Evolutionary conservation across 352 stramenopile genomes (phyloP).

Genomic region (Thalassiosira hispida): DNA sequence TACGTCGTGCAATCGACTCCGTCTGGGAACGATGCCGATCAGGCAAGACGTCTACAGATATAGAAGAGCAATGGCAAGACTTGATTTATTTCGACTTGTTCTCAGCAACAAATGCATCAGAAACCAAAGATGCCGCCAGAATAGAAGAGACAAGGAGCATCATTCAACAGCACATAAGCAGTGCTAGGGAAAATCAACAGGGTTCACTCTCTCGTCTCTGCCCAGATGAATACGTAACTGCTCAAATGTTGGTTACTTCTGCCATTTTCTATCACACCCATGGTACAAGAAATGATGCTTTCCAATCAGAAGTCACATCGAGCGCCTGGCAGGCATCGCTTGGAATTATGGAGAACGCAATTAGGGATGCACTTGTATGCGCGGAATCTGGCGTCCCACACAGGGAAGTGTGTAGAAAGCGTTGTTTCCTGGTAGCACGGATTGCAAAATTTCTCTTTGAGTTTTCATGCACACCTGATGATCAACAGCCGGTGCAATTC

Average conservation of each 20-base stretch:
- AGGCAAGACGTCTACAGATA: constrained; percentile 26
- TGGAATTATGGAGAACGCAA: constrained; percentile 76
- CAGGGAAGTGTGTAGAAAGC: constrained; percentile 38
- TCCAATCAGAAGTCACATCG: constrained; percentile 27
- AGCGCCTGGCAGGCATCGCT: constrained; percentile 55
- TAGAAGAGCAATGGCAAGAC: constrained; percentile 62
- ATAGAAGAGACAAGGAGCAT: constrained; percentile 23
- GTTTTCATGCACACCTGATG: constrained; percentile 31
- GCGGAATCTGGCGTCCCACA: constrained; percentile 13
- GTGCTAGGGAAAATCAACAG: constrained; percentile 15
- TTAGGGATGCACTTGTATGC: constrained; percentile 55
- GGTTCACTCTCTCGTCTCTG: constrained; percentile 73
- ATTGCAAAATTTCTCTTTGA: constrained; percentile 57
- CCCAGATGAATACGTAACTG: constrained; percentile 51
- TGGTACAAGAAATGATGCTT: constrained; percentile 8
- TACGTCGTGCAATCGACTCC: constrained; percentile 47
- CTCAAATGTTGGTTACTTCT: constrained; percentile 55
- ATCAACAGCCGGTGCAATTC: constrained; percentile 4
- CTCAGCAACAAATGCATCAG: constrained; percentile 35
- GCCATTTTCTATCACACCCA: constrained; percentile 67
- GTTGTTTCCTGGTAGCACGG: constrained; percentile 29
- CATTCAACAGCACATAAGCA: constrained; percentile 45
- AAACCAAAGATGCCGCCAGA: constrained; percentile 13
- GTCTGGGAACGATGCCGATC: constrained; percentile 44
- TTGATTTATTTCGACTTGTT: constrained; percentile 50